Evolutionary conservation across 805 yeast species (phyloP).

Genomic region (Cephaloascus fragrans): DNA sequence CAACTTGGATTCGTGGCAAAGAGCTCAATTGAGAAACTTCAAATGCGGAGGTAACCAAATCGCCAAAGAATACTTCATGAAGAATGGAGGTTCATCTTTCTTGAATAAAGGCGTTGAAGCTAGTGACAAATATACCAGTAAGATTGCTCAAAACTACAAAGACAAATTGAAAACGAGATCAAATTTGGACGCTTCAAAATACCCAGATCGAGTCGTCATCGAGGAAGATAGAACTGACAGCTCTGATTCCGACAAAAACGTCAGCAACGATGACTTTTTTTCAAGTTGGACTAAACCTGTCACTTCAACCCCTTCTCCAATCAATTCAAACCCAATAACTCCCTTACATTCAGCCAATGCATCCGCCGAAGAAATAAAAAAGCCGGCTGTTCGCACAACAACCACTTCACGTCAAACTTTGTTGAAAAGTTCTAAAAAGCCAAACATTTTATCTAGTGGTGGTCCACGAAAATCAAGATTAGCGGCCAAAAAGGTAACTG

Average conservation of each 20-base stretch:
- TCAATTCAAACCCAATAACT: constrained; percentile 33
- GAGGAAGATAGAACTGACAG: constrained; percentile 30
- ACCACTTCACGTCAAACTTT: constrained; percentile 15
- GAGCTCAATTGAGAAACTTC: constrained; percentile 82
- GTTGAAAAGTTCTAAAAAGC: constrained; percentile 8
- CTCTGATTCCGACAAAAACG: constrained; percentile 16
- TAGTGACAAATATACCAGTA: constrained; percentile 68
- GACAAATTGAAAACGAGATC: constrained; percentile 68
- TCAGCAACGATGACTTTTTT: constrained; percentile 76
- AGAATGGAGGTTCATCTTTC: constrained; percentile 76
- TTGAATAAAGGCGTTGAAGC: constrained; percentile 50
- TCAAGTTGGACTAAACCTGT: constrained; percentile 85
- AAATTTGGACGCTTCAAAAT: constrained; percentile 51
- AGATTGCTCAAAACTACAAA: constrained; percentile 73
- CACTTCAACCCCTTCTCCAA: constrained; percentile 40
- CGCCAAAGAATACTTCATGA: constrained; percentile 74
- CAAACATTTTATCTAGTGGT: constrained; percentile 38
- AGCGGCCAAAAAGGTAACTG: constrained; percentile 46
- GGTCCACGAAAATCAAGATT: constrained; percentile 47
- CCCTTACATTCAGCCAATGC: constrained; percentile 17
- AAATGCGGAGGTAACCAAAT: constrained; percentile 88
- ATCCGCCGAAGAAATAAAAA: constrained; percentile 24
- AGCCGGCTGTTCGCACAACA: constrained; percentile 17
- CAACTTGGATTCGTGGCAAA: constrained; percentile 89
- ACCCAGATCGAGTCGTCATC: constrained; percentile 67